A percentile compares a stretch with the other conserved stretches of the same genome.
phyloP scores from a whole-genome alignment of 768 basidiomycete genomes.

The Pleurotus ostreatus region DNA sequence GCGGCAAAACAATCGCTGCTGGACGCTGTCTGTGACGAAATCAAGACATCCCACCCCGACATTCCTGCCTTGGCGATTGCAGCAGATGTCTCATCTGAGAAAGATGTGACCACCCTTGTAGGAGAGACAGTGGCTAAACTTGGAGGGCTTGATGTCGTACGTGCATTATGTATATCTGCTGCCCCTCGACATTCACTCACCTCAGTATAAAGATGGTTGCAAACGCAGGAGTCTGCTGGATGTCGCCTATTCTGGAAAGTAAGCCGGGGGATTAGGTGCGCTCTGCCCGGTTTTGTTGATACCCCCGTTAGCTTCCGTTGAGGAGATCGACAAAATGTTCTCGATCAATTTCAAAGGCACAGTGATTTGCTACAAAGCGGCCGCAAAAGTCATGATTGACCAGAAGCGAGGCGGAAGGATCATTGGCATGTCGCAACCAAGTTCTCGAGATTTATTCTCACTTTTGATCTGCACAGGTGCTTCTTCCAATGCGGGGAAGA shows the following conservation, averaged over 20 bases:
- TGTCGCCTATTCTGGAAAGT: not conserved
- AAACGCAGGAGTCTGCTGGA: not conserved
- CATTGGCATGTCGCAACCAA: slow-evolving; percentile 15
- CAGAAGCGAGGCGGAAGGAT: slow-evolving; percentile 33
- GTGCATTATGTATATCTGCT: not conserved
- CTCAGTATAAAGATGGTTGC: not conserved
- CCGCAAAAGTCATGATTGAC: slow-evolving; percentile 31
- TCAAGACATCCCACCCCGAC: slow-evolving; percentile 11
- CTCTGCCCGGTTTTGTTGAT: not conserved
- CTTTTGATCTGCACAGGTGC: slow-evolving; percentile 9
- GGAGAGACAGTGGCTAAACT: slow-evolving; percentile 7
- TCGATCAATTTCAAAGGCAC: slow-evolving; percentile 26
- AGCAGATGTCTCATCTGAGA: slow-evolving; percentile 20
- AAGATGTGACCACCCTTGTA: slow-evolving; percentile 19
- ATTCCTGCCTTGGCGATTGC: slow-evolving; percentile 12
- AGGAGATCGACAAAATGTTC: slow-evolving; percentile 20
- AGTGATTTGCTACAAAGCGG: slow-evolving; percentile 28
- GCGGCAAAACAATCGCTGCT: slow-evolving; percentile 11
- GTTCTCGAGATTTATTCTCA: too few species aligned
- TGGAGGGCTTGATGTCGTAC: slow-evolving; percentile 19
- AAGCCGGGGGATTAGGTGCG: not conserved
- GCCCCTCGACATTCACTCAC: not conserved
- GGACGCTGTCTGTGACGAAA: slow-evolving; percentile 16
- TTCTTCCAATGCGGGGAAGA: not conserved
- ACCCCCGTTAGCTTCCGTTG: slow-evolving; percentile 5